Conservation (phyloP, 495 filamentous ascomycete genomes). For the Aspergillus nanangensis region DNA sequence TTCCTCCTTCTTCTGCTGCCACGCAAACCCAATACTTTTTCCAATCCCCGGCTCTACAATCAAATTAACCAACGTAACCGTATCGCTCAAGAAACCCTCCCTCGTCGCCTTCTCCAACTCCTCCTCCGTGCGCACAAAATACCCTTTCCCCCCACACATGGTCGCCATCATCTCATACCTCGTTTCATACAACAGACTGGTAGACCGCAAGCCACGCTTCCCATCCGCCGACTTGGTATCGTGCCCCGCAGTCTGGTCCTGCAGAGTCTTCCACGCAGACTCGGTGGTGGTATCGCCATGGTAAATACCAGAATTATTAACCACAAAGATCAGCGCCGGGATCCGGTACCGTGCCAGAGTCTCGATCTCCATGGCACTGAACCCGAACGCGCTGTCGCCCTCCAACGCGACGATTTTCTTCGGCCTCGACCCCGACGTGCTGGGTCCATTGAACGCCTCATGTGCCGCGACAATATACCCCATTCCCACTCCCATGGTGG, state of each 20-base stretch:
- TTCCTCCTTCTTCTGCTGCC: slow-evolving; percentile 19
- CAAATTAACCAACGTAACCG: slow-evolving; percentile 52
- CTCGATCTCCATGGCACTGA: slow-evolving; percentile 60
- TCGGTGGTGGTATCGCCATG: slow-evolving; percentile 46
- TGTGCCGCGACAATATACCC: slow-evolving; percentile 62
- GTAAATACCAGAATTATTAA: slow-evolving; percentile 65
- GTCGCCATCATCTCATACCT: slow-evolving; percentile 57
- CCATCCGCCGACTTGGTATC: slow-evolving; percentile 30
- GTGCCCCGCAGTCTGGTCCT: slow-evolving; percentile 25
- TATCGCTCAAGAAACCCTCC: slow-evolving; percentile 45
- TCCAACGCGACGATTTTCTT: slow-evolving; percentile 62
- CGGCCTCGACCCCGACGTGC: slow-evolving; percentile 9
- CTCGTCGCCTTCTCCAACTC: slow-evolving; percentile 49
- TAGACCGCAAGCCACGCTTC: slow-evolving; percentile 44
- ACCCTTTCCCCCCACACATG: slow-evolving; percentile 53
- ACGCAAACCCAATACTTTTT: slow-evolving; percentile 43
- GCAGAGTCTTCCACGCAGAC: slow-evolving; percentile 36
- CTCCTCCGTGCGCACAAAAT: slow-evolving; percentile 47
- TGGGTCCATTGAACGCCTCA: slow-evolving; percentile 51
- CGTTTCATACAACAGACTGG: slow-evolving; percentile 54
- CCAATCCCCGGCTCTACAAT: slow-evolving; percentile 54
- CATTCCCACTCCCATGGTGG: slow-evolving; percentile 66
- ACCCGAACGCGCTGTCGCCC: slow-evolving; percentile 61
- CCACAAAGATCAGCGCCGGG: slow-evolving; percentile 57
- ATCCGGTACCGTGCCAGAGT: slow-evolving; percentile 61